Percentiles rank a stretch among this genome's conserved stretches.
Evolutionary conservation across 768 basidiomycete genomes (phyloP).

Genomic region (Mycena filopes): DNA sequence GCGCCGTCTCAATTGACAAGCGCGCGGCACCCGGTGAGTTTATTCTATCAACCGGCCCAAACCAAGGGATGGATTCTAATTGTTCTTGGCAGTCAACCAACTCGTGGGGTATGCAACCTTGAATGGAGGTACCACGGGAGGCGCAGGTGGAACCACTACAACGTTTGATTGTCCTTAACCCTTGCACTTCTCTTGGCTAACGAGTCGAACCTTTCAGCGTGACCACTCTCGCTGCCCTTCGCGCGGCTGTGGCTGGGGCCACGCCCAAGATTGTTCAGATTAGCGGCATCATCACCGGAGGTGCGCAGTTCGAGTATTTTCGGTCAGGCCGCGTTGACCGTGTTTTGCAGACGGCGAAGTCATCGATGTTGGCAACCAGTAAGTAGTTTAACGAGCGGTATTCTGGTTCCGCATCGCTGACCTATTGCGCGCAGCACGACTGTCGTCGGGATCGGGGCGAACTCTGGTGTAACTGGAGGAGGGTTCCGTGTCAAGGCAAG

Average conservation of each 20-base stretch:
- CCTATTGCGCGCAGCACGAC: slow-evolving; percentile 21
- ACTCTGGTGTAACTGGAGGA: slow-evolving; percentile 30
- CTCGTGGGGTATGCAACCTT: slow-evolving; percentile 31
- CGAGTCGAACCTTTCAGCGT: slow-evolving; percentile 12
- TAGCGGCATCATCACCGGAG: slow-evolving; percentile 30
- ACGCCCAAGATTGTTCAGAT: slow-evolving; percentile 30
- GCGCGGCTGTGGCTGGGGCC: slow-evolving; percentile 17
- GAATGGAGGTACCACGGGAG: slow-evolving; percentile 32
- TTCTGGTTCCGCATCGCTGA: not conserved
- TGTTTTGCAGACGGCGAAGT: slow-evolving; percentile 19
- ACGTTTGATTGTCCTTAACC: slow-evolving; percentile 20
- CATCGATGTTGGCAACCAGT: slow-evolving; percentile 31
- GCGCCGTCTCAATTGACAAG: slow-evolving; percentile 21
- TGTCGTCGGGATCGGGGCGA: slow-evolving; percentile 25
- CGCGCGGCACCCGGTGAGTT: slow-evolving; percentile 26
- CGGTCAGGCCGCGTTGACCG: not conserved
- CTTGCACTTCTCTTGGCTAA: not conserved
- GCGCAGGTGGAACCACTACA: slow-evolving; percentile 27
- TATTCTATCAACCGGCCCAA: not conserved
- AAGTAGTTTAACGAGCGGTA: not conserved
- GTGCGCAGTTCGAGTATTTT: slow-evolving; percentile 1
- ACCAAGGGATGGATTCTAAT: not conserved
- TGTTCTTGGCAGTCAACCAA: slow-evolving; percentile 14
- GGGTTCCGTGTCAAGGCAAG: slow-evolving; percentile 33
- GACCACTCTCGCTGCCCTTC: slow-evolving; percentile 27